Evolutionary conservation across 2,329 filamentous ascomycete species (phyloP).

Genomic region (Paecilomyces niveus): DNA sequence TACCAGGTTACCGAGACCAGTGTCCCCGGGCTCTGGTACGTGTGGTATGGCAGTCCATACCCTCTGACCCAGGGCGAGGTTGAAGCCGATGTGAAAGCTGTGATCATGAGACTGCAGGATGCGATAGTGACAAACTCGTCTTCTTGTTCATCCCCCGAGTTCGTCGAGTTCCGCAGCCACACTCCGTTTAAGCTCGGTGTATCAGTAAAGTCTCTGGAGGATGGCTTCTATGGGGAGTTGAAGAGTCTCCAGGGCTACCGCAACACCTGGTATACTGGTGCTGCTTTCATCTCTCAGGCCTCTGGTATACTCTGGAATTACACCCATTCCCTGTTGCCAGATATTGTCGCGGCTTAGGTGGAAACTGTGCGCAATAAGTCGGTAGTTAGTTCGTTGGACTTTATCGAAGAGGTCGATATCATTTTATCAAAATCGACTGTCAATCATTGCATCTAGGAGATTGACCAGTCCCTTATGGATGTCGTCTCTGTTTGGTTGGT

Average conservation of each 20-base stretch:
- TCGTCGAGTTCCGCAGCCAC: constrained; percentile 30
- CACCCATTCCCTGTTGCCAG: too few species aligned
- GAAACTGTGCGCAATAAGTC: too few species aligned
- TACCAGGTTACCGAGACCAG: constrained; percentile 17
- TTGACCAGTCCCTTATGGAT: too few species aligned
- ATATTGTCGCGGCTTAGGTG: too few species aligned
- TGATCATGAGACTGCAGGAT: constrained; percentile 12
- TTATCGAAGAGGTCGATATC: too few species aligned
- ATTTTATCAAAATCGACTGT: too few species aligned
- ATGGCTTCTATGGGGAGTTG: constrained; percentile 37
- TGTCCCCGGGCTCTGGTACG: constrained; percentile 9
- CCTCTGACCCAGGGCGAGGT: constrained; percentile 17
- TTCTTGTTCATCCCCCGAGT: constrained; percentile 14
- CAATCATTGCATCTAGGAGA: too few species aligned
- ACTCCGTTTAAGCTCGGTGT: constrained; percentile 31
- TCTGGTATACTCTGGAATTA: constrained; percentile 16
- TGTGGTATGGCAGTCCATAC: constrained; percentile 12
- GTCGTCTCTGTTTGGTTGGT: too few species aligned
- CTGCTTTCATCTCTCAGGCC: constrained; percentile 23
- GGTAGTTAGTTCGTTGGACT: too few species aligned
- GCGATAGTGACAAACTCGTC: constrained; percentile 7
- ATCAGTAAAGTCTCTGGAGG: constrained; percentile 23
- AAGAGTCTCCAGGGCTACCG: constrained; percentile 38
- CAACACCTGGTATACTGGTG: constrained; percentile 42
- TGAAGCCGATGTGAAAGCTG: constrained; percentile 19